These are phyloP conservation scores for Fraxinus excelsior DNA, from an alignment of 257 asterid genomes.

Conservation along the genomic window DNA sequence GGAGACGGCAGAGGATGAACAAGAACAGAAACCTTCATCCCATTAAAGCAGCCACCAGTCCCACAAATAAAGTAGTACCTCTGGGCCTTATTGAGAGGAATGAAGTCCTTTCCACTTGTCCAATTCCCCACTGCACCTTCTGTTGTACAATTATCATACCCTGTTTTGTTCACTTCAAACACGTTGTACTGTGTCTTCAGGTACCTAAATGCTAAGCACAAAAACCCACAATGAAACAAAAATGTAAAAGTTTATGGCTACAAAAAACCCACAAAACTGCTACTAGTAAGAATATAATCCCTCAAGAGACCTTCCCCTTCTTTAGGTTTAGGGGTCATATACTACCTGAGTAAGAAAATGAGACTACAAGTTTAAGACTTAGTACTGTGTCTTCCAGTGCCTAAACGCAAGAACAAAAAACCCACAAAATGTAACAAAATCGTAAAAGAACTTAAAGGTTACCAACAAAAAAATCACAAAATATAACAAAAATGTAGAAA, in stretches of 20 bases:
- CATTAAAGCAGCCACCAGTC: conserved; percentile 75
- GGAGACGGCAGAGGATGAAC: conserved; percentile 79
- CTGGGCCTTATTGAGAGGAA: conserved; percentile 56
- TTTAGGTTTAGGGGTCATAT: no score
- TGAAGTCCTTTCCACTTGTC: conserved; percentile 87
- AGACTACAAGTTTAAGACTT: no score
- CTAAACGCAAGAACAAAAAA: no score
- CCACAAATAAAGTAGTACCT: conserved; percentile 87
- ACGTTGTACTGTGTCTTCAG: conserved; percentile 83
- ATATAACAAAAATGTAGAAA: background rate
- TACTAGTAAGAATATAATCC: no score
- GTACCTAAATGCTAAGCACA: conserved; percentile 71
- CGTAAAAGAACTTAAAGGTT: no score
- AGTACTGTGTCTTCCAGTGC: no score
- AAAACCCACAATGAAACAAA: background rate
- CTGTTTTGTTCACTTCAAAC: conserved; percentile 77
- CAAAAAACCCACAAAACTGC: no score
- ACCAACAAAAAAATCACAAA: no score
- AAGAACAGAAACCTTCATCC: conserved; percentile 82
- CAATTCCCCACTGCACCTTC: conserved; percentile 81
- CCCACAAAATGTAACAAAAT: no score
- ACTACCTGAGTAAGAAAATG: no score
- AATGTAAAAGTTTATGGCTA: background rate
- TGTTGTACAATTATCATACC: conserved; percentile 80
- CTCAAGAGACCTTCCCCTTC: no score